Base-by-base conservation (phyloP, 2,329 filamentous ascomycete genomes). In the Exophiala bonariae region DNA sequence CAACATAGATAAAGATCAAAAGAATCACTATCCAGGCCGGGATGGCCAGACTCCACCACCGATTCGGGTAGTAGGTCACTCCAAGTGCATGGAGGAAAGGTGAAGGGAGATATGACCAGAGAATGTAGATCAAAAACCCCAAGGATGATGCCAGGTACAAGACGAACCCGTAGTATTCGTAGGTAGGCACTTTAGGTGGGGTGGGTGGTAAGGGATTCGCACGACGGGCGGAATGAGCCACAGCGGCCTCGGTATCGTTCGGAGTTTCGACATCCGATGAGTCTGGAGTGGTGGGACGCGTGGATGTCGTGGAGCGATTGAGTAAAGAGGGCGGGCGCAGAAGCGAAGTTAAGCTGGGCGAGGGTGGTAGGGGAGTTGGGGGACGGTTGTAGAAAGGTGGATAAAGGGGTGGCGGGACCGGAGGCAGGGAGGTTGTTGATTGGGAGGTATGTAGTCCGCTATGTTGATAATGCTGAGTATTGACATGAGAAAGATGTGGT, bases 91-190 rank as follows among this genome's bases (percentile, higher is more conserved):
- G 90, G 34, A 99, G 78, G 66, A 97, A 90, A 0, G 91, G 90
- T 18, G 87, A 89, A 0, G 93, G 93, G 4, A 97, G 82, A 69
- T 93, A 97, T 11, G 87, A 87, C 93, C 91, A 96, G 9, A 86
- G 72, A 17, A 86, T 68, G 64, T 86, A 86, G 52, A 85, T 78
- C 10, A 83, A 69, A 65, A 97, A 97, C 2, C 83, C 83, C 41
- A 93, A 75, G 17, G 85, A 89, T 53, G 86, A 91, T 63, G 92
- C 89, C 31, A 99, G 79, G 72, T 99, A 97, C 40, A 99, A 80
- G 44, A 95, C 92, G 71, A 99, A 99, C 65, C 93, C 93, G 67
- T 97, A 97, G 80, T 97, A 99, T 66, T 99, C 93, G 73, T 99
- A 97, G 0, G 93, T 99, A n/a, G 93, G 93, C 2, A 99, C 91